Percentiles rank a stretch among this genome's conserved stretches.
phyloP scores from a whole-genome alignment of 2,329 filamentous ascomycete species.

The Neopestalotiopsis sp. region DNA sequence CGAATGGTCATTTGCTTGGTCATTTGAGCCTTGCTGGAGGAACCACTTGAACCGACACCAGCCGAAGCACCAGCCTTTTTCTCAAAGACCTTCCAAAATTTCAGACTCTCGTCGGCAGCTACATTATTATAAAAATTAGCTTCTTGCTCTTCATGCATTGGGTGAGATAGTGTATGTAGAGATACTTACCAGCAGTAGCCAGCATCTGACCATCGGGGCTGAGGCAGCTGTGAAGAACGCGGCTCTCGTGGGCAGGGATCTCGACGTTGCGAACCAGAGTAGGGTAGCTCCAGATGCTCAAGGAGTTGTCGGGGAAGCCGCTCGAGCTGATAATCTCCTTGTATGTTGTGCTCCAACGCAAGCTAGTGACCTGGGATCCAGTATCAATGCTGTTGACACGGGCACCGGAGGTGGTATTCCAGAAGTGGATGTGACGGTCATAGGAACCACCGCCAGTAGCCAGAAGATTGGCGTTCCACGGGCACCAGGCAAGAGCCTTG shows the following conservation, averaged over 20 bases:
- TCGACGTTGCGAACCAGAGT: conserved; percentile 96
- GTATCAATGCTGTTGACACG: conserved; percentile 99
- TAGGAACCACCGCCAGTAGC: conserved; percentile 96
- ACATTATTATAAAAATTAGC: not conserved
- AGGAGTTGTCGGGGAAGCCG: conserved; percentile 98
- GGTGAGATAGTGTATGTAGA: not conserved
- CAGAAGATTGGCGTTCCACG: conserved; percentile 96
- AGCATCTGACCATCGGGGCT: conserved; percentile 98
- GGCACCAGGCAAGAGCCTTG: conserved; percentile 98
- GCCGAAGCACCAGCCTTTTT: conserved; percentile 85
- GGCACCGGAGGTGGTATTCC: conserved; percentile 97
- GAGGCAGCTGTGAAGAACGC: conserved; percentile 94
- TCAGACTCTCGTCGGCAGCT: conserved; percentile 95
- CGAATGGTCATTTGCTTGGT: conserved; percentile 96
- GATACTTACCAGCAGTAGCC: conserved; percentile 78
- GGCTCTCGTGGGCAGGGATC: conserved; percentile 95
- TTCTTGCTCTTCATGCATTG: not conserved
- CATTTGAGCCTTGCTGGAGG: conserved; percentile 81
- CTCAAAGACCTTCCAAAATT: conserved; percentile 99
- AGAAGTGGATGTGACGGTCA: conserved; percentile 99
- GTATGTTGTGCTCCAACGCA: conserved; percentile 96
- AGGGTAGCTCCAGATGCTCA: conserved; percentile 99
- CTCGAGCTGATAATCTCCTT: conserved; percentile 97
- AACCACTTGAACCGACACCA: conserved; percentile 67
- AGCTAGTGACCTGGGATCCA: conserved; percentile 93